Percentiles rank a stretch among this genome's conserved stretches.
These are phyloP conservation scores for Camellia lanceoleosa DNA, from an alignment of 148 eudicot genomes.

Conservation along the genomic window DNA sequence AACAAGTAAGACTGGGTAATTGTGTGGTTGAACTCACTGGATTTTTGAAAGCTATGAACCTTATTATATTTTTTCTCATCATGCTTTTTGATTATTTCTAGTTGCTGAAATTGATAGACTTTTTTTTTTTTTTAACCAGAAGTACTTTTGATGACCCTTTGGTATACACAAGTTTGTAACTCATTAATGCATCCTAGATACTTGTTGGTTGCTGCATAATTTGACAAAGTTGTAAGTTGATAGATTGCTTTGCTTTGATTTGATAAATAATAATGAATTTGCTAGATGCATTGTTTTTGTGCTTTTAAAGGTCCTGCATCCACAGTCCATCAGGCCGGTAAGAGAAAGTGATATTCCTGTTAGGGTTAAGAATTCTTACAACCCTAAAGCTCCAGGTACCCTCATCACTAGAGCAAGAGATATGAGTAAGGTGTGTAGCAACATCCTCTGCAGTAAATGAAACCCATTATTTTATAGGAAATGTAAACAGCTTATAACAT, in stretches of 20 bases:
- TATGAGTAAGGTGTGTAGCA: conserved; percentile 69
- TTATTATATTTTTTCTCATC: neutral
- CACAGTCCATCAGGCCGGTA: conserved; percentile 98
- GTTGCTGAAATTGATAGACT: neutral
- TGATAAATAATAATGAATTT: no score
- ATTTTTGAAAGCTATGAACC: neutral
- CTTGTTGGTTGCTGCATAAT: no score
- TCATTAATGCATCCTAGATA: no score
- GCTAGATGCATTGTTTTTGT: conserved; percentile 3
- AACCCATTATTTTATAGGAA: neutral
- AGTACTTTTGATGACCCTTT: no score
- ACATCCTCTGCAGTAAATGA: neutral
- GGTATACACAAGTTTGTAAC: no score
- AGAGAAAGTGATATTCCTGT: conserved; percentile 92
- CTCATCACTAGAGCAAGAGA: conserved; percentile 71
- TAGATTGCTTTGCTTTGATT: neutral
- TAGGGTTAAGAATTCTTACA: conserved; percentile 95
- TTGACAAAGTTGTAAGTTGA: neutral
- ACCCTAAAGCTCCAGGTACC: conserved; percentile 95
- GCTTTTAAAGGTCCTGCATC: conserved; percentile 81
- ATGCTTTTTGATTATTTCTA: neutral
- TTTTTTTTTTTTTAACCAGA: no score
- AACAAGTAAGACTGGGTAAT: no score
- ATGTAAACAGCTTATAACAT: neutral
- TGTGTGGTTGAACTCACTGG: neutral